A percentile compares a stretch with the other conserved stretches of the same genome.
phyloP scores from a whole-genome alignment of 176 grass and related monocot genomes.

The Lolium perenne region DNA sequence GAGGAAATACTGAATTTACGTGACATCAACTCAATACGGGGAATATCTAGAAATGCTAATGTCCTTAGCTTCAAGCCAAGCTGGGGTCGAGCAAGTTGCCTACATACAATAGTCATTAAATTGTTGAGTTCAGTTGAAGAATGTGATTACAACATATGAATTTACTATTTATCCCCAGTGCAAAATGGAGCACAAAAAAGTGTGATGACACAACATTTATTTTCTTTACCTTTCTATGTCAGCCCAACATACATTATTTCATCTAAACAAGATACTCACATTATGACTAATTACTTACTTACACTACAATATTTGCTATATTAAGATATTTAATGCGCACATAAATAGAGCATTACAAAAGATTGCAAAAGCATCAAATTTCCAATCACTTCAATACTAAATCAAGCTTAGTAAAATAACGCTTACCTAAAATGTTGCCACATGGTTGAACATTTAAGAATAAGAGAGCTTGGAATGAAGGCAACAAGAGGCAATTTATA shows the following conservation, averaged over 20 bases:
- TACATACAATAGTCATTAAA: not conserved
- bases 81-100: conserved; percentile 3
- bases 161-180: not conserved
- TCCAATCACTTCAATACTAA: not conserved
- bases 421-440: not conserved
- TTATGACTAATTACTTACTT: not conserved
- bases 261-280: not conserved
- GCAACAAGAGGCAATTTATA: not conserved
- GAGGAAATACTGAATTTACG: not conserved
- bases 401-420: not conserved
- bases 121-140: not conserved
- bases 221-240: not conserved
- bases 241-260: not conserved
- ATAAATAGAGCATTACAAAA: not conserved
- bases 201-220: not conserved
- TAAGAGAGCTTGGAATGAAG: conserved; percentile 17
- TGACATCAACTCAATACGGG: not conserved
- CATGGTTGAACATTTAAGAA: not conserved
- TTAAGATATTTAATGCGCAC: not conserved
- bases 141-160: not conserved
- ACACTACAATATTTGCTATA: not conserved
- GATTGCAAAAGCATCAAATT: not conserved
- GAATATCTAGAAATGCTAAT: not conserved
- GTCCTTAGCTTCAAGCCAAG: conserved; percentile 21
- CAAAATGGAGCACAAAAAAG: too few species aligned